These are phyloP conservation scores for Aspergillus wentii DNA, from an alignment of 495 filamentous ascomycete species.

Conservation along the genomic window DNA sequence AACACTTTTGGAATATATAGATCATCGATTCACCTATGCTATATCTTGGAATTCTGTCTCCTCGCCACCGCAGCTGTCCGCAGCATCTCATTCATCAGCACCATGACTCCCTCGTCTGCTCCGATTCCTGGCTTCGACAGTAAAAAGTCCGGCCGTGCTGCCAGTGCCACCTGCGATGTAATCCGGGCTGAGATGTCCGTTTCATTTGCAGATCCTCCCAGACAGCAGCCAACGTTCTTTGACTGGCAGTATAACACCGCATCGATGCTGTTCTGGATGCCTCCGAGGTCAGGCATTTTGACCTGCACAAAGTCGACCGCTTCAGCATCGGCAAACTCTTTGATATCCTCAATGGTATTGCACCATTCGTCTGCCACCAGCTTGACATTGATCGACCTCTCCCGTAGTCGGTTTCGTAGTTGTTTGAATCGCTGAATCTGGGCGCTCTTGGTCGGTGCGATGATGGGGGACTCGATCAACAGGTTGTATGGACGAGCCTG, in stretches of 20 bases:
- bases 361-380: constrained; percentile 11
- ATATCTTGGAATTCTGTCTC: neutral
- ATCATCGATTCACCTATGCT: too few species aligned
- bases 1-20: too few species aligned
- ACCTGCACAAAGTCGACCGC: constrained; percentile 8
- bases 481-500: constrained; percentile 3
- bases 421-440: constrained; percentile 2
- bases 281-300: constrained; percentile 6
- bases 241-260: constrained; percentile 6
- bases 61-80: constrained; percentile 2
- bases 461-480: constrained; percentile 6
- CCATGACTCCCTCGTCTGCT: constrained; percentile 8
- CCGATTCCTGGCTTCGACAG: constrained; percentile 8
- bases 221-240: constrained; percentile 5
- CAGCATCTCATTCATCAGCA: constrained; percentile 9
- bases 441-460: constrained; percentile 2
- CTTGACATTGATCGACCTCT: neutral
- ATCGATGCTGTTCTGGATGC: constrained; percentile 6
- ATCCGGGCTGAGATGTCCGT: constrained; percentile 8
- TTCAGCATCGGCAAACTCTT: constrained; percentile 6
- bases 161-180: constrained; percentile 6
- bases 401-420: constrained; percentile 1
- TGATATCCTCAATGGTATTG: constrained; percentile 7
- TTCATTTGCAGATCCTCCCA: constrained; percentile 9
- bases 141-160: constrained; percentile 5